Evolutionary conservation across 768 basidiomycete genomes (phyloP).

Genomic region (Hygrophorus pudorinus): DNA sequence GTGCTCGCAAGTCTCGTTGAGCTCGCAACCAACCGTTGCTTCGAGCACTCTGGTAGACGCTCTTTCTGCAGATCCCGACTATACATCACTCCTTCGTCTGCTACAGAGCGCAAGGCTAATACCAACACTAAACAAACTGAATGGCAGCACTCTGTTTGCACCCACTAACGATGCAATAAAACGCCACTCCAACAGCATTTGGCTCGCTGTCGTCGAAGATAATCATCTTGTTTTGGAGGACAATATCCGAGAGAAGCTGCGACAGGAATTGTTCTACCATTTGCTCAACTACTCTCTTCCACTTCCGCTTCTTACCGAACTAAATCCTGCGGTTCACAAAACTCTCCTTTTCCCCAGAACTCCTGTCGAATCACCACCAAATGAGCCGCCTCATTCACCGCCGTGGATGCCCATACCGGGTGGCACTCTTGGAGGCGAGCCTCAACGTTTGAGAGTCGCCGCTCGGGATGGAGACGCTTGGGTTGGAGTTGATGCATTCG

Average conservation of each 20-base stretch:
- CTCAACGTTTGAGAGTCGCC: constrained; percentile 70
- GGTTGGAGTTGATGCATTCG: constrained; percentile 72
- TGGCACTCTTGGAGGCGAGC: constrained; percentile 69
- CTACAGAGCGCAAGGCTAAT: constrained; percentile 82
- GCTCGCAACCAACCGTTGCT: constrained; percentile 9
- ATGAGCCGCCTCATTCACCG: constrained; percentile 59
- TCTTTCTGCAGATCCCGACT: constrained; percentile 68
- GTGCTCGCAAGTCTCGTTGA: constrained; percentile 23
- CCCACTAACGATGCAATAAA: constrained; percentile 89
- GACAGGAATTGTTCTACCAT: constrained; percentile 93
- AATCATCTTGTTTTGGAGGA: constrained; percentile 39
- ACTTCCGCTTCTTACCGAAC: constrained; percentile 26
- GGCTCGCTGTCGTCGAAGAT: constrained; percentile 29
- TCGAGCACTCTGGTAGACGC: constrained; percentile 68
- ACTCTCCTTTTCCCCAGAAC: constrained; percentile 69
- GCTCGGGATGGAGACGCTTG: constrained; percentile 35
- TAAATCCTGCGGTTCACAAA: constrained; percentile 30
- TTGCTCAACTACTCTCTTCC: constrained; percentile 73
- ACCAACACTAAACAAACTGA: constrained; percentile 83
- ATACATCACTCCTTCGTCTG: constrained; percentile 61
- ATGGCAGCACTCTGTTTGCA: constrained; percentile 81
- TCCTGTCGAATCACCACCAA: constrained; percentile 48
- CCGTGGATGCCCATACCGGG: constrained; percentile 84
- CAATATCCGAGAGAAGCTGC: constrained; percentile 74
- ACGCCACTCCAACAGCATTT: constrained; percentile 33